phyloP scores from a whole-genome alignment of 164 flowering plant genomes.

The Magnolia changhungtana region DNA sequence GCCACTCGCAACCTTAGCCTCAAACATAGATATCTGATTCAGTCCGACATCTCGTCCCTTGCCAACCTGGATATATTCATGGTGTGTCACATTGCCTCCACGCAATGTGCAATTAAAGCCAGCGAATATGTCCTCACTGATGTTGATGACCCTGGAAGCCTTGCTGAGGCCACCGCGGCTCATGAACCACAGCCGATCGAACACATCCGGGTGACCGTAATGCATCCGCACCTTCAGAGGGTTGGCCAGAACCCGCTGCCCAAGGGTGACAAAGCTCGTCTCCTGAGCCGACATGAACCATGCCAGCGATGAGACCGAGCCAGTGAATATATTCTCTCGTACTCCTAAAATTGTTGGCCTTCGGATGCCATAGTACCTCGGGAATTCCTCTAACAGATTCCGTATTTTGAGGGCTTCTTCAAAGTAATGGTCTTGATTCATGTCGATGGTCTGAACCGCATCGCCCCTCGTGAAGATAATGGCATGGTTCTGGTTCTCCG shows the following conservation, averaged over 20 bases:
- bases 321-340: conserved; percentile 86
- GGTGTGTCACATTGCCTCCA: conserved; percentile 96
- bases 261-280: conserved; percentile 86
- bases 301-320: conserved; percentile 93
- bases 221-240: conserved; percentile 93
- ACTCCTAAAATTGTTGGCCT: conserved; percentile 93
- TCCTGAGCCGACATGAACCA: conserved; percentile 99
- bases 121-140: conserved; percentile 96
- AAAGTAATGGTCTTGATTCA: conserved; percentile 94
- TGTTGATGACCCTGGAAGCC: conserved; percentile 86
- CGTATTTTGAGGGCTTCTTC: conserved; percentile 98
- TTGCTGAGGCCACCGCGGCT: conserved; percentile 92
- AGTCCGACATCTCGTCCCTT: conserved; percentile 97
- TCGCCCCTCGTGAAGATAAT: conserved; percentile 93
- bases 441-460: conserved; percentile 93
- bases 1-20: conserved; percentile 96
- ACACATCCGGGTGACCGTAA: conserved; percentile 98
- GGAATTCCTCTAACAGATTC: conserved; percentile 81
- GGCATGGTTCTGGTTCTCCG: conserved; percentile 97
- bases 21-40: conserved; percentile 95
- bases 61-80: conserved; percentile 95
- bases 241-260: conserved; percentile 92
- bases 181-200: conserved; percentile 90
- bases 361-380: conserved; percentile 57
- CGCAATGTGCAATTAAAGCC: conserved; percentile 93